Evolutionary conservation across 306 rosid genomes (phyloP).

Genomic region (Casuarina equisetifolia): DNA sequence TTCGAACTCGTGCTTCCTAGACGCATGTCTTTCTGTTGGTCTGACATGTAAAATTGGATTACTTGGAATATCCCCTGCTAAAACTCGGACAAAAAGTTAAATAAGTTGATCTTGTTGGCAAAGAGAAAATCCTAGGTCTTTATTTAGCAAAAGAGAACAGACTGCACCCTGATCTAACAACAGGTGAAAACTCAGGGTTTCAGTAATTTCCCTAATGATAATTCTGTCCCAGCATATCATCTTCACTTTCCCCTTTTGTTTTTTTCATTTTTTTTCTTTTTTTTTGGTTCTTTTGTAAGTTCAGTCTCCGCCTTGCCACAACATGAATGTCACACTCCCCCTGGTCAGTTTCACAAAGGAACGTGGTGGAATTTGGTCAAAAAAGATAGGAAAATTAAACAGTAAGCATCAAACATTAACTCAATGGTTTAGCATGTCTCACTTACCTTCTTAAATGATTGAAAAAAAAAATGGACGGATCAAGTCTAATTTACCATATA

Average conservation of each 20-base stretch:
- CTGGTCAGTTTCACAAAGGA: background rate
- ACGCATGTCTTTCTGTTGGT: too few relatives aligned
- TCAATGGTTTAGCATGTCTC: background rate
- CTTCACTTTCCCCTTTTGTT: background rate
- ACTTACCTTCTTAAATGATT: background rate
- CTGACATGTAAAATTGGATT: too few relatives aligned
- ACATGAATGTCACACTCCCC: background rate
- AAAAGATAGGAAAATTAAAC: background rate
- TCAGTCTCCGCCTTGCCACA: background rate
- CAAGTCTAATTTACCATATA: background rate
- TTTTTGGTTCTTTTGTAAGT: background rate
- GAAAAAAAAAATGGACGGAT: background rate
- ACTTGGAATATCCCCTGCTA: too few relatives aligned
- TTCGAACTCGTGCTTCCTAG: too few relatives aligned
- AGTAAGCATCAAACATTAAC: background rate
- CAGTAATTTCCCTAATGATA: background rate
- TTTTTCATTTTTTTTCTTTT: too few relatives aligned
- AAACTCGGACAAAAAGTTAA: too few relatives aligned
- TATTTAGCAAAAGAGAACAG: too few relatives aligned
- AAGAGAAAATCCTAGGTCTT: too few relatives aligned
- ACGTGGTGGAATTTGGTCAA: background rate
- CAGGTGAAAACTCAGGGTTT: too few relatives aligned
- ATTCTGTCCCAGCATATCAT: background rate
- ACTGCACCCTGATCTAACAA: too few relatives aligned
- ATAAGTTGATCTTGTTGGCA: too few relatives aligned